phyloP scores from a whole-genome alignment of 768 basidiomycete species.

The Tulasnella sp. region DNA sequence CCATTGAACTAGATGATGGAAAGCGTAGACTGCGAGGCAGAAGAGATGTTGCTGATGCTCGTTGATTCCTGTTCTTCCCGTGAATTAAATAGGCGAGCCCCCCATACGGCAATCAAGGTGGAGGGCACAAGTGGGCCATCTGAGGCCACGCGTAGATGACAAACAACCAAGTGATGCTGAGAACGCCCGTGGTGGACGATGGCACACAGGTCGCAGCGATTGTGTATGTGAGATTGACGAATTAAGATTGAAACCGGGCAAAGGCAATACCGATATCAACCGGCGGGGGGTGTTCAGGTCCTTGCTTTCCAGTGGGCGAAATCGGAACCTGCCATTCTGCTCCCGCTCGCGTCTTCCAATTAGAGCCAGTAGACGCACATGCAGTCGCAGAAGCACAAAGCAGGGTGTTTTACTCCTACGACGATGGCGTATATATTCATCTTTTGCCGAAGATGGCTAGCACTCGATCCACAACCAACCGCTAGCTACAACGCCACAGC shows the following conservation, averaged over 20 bases:
- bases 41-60: background rate
- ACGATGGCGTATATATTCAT: background rate
- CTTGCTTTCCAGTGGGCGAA: background rate
- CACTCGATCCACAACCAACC: too few species aligned
- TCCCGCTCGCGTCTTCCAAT: too few species aligned
- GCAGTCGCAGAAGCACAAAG: too few species aligned
- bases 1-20: background rate
- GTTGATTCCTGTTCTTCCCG: background rate
- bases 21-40: background rate
- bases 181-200: background rate
- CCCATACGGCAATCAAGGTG: background rate
- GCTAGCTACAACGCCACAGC: background rate
- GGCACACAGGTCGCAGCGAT: background rate
- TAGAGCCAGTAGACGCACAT: too few species aligned
- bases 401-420: background rate
- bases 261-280: background rate
- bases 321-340: background rate
- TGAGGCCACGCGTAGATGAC: background rate
- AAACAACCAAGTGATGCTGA: background rate
- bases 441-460: background rate
- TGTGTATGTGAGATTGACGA: background rate
- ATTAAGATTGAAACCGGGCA: background rate
- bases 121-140: background rate
- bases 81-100: background rate
- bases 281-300: background rate